Base-by-base conservation (phyloP, 2,329 filamentous ascomycete species). In the Botrytis galanthina region DNA sequence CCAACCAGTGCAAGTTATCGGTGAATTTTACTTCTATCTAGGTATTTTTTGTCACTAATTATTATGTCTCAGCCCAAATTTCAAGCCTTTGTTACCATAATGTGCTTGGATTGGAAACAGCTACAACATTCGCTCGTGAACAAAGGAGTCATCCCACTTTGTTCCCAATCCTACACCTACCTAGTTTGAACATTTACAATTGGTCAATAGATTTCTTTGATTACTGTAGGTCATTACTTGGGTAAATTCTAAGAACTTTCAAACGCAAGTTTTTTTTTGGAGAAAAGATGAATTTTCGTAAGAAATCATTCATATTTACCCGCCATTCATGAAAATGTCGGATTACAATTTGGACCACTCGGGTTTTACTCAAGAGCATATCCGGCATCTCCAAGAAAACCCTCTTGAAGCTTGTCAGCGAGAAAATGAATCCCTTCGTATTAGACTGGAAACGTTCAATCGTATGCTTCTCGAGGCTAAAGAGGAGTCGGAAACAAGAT, bases 341-440 rank as follows among this genome's bases (percentile, higher is more conserved):
- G 61, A 67, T 35, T 72, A 72, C 14, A 72, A 72, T 29, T 44
- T 67, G 3, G 61, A 67, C 22, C 70, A 72, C n/a, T n/a, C 35
- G 18, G 44, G 35, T 10, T 26, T 72, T 20, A 66, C 61, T 9
- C 35, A 18, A 12, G 46, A 46, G 14, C 61, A 72, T 10, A 32
- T 72, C n/a, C 39, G 44, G 22, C n/a, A 67, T 42, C 70, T 72
- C 20, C 46, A 54, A 32, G 9, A 9, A 12, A 67, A 72, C 18
- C 46, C 60, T 8, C 70, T 72, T 9, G 70, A 72, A 26, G 70
- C 70, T 32, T 72, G 70, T n/a, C 70, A 59, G 29, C 37, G 61
- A 29, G 70, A 72, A 57, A 72, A 67, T 59, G 46, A 16, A 54
- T 54, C 46, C 2, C 61, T 72, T n/a, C 61, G 37, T n/a, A 54